A percentile compares a stretch with the other conserved stretches of the same genome.
phyloP scores from a whole-genome alignment of 768 basidiomycete species.

The Fistulinella prunicolor region DNA sequence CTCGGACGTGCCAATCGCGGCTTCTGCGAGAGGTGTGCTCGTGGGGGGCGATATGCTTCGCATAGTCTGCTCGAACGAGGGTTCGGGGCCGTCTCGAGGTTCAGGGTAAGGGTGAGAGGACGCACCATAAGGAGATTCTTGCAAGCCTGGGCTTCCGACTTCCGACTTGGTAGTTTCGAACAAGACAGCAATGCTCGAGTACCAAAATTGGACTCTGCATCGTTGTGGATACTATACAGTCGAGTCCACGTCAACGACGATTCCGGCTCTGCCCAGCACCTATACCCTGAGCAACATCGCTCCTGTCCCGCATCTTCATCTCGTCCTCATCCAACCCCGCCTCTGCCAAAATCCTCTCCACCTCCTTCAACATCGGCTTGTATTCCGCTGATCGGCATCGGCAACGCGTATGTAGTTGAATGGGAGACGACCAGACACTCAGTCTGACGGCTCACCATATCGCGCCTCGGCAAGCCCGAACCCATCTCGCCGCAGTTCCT shows the following conservation, averaged over 20 bases:
- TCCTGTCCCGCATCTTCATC: constrained; percentile 58
- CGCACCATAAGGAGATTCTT: no score
- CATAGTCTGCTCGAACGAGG: constrained; percentile 6
- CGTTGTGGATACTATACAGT: no score
- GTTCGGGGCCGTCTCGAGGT: not conserved
- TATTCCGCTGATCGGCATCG: no score
- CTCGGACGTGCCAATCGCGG: no score
- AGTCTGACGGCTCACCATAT: constrained; percentile 58
- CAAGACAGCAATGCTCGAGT: not conserved
- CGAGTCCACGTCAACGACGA: constrained; percentile 28
- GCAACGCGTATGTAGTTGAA: no score
- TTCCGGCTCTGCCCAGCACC: constrained; percentile 52
- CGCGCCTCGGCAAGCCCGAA: constrained; percentile 72
- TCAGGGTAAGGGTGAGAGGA: no score
- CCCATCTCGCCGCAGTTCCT: constrained; percentile 72
- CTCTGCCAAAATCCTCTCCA: constrained; percentile 78
- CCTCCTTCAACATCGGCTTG: constrained; percentile 77
- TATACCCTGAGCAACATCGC: constrained; percentile 35
- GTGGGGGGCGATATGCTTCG: constrained; percentile 11
- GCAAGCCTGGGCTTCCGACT: not conserved
- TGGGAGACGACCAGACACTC: not conserved
- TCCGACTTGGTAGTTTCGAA: not conserved
- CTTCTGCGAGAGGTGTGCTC: constrained; percentile 12
- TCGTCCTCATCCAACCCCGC: constrained; percentile 86
- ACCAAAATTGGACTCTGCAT: not conserved